These are phyloP conservation scores for Vishniacozyma victoriae DNA, from an alignment of 768 basidiomycete genomes.

Conservation along the genomic window DNA sequence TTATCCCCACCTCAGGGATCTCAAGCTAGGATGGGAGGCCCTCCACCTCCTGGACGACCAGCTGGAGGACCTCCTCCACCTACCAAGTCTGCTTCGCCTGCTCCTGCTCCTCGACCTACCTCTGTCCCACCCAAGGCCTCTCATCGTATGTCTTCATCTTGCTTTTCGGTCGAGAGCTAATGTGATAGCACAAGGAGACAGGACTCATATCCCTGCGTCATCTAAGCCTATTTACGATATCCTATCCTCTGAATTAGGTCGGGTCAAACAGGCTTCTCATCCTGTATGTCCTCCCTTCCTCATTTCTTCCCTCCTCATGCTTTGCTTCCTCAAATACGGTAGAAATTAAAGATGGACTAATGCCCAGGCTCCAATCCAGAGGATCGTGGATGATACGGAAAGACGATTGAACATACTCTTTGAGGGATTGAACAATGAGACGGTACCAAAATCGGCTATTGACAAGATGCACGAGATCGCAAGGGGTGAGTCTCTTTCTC, in stretches of 20 bases:
- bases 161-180: background rate
- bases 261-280: slow-evolving; percentile 61
- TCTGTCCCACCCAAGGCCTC: slow-evolving; percentile 50
- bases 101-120: slow-evolving; percentile 48
- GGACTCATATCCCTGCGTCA: slow-evolving; percentile 78
- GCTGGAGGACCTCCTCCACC: slow-evolving; percentile 25
- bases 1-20: background rate
- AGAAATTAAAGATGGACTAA: no score
- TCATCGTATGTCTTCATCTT: slow-evolving; percentile 57
- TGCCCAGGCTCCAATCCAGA: slow-evolving; percentile 70
- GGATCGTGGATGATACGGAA: slow-evolving; percentile 79
- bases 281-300: slow-evolving; percentile 56
- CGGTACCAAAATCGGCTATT: slow-evolving; percentile 63
- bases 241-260: slow-evolving; percentile 59
- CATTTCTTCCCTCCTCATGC: background rate
- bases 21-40: slow-evolving; percentile 10
- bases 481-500: slow-evolving; percentile 55
- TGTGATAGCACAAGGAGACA: slow-evolving; percentile 71
- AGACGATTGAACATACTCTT: slow-evolving; percentile 78
- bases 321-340: no score
- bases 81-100: slow-evolving; percentile 37
- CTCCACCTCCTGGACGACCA: slow-evolving; percentile 33
- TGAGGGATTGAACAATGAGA: slow-evolving; percentile 86
- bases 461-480: slow-evolving; percentile 67
- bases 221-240: slow-evolving; percentile 62